Evolutionary conservation across 192 early-diverging fungal genomes (phyloP).

Genomic region (Lobulomyces angularis): DNA sequence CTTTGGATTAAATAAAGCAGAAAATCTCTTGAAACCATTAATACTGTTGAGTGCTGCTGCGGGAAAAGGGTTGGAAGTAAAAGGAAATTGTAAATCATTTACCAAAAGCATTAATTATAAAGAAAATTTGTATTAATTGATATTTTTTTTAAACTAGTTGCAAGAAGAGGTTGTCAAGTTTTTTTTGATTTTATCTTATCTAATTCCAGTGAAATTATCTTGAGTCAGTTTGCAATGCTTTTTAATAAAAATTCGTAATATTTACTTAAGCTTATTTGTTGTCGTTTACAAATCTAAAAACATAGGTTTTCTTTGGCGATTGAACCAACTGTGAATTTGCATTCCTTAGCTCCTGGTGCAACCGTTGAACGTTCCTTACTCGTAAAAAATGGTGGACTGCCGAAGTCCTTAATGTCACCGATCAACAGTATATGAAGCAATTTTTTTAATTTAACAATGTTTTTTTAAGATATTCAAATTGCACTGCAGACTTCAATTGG

Average conservation of each 20-base stretch:
- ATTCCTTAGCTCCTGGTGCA: constrained; percentile 25
- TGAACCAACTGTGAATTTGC: constrained; percentile 25
- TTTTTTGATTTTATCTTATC: constrained; percentile 51
- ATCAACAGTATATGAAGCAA: constrained; percentile 28
- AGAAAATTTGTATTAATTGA: neutral
- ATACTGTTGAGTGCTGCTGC: constrained; percentile 18
- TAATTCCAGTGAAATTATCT: constrained; percentile 34
- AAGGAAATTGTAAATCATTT: constrained; percentile 37
- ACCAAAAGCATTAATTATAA: neutral
- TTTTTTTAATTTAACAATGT: constrained; percentile 5
- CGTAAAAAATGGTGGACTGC: constrained; percentile 36
- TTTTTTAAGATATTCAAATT: constrained; percentile 47
- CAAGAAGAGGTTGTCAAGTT: constrained; percentile 39
- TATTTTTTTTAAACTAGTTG: constrained; percentile 19
- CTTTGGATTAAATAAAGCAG: neutral
- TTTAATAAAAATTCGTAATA: constrained; percentile 64
- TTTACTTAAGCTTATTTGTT: neutral
- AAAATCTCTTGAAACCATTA: neutral
- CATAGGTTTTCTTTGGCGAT: constrained; percentile 49
- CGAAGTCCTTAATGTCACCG: constrained; percentile 29
- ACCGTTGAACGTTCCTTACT: constrained; percentile 30
- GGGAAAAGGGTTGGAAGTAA: constrained; percentile 33
- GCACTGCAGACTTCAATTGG: constrained; percentile 55
- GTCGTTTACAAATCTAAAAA: neutral
- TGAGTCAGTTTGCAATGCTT: constrained; percentile 59